These are phyloP conservation scores for Candida andamanensis DNA, from an alignment of 805 yeast species.

Conservation along the genomic window DNA sequence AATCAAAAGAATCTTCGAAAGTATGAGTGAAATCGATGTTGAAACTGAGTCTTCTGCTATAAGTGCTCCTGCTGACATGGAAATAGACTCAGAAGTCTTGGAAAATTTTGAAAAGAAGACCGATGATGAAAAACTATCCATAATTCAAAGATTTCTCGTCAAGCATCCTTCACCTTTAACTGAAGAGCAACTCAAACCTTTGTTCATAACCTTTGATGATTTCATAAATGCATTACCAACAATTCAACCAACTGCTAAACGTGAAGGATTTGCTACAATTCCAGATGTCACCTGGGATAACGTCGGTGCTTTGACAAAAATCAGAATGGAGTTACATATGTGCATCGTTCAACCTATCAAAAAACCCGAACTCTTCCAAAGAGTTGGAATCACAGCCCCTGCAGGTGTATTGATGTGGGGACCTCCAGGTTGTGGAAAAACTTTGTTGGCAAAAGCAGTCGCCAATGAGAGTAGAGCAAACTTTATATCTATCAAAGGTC, in stretches of 20 bases:
- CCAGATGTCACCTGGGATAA: conserved; percentile 96
- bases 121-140: conserved; percentile 42
- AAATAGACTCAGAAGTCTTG: conserved; percentile 19
- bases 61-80: conserved; percentile 23
- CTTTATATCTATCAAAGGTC: conserved; percentile 93
- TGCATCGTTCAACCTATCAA: conserved; percentile 96
- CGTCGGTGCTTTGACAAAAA: conserved; percentile 81
- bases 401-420: conserved; percentile 98
- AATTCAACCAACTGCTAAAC: conserved; percentile 93
- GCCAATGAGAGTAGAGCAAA: conserved; percentile 97
- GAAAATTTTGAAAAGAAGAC: conserved; percentile 28
- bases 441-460: conserved; percentile 92
- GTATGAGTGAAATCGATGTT: conserved; percentile 42
- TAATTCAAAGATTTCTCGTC: conserved; percentile 66
- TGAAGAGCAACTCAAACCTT: conserved; percentile 65
- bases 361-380: conserved; percentile 81
- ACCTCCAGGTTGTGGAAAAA: conserved; percentile 99
- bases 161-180: conserved; percentile 79
- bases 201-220: conserved; percentile 74
- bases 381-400: conserved; percentile 93
- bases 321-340: conserved; percentile 89
- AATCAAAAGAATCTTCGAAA: conserved; percentile 81
- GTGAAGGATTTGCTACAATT: conserved; percentile 98
- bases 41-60: conserved; percentile 10
- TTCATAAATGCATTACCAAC: conserved; percentile 83